Percentiles rank a stretch among this genome's conserved stretches.
These are phyloP conservation scores for Colletotrichum filicis DNA, from an alignment of 2,329 filamentous ascomycete genomes.

Conservation along the genomic window DNA sequence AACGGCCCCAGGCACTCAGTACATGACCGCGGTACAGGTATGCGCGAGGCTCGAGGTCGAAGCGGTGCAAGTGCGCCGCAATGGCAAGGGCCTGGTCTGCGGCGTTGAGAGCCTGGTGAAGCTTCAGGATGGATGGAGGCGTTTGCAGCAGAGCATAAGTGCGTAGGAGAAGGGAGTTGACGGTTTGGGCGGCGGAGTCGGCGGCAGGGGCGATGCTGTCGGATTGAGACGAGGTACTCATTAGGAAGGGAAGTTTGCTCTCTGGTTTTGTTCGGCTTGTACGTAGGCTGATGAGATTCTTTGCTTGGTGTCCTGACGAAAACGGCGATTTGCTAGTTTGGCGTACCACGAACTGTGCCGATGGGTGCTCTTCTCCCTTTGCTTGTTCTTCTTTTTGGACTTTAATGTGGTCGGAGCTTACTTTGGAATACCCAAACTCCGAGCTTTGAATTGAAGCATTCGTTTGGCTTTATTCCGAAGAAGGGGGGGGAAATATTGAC, in stretches of 20 bases:
- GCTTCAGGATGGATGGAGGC: conserved; percentile 13
- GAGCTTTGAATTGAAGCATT: neutral
- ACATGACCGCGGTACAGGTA: conserved; percentile 40
- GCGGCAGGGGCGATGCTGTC: conserved; percentile 29
- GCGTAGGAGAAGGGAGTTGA: conserved; percentile 34
- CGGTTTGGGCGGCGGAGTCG: conserved; percentile 30
- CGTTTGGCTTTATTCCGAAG: neutral
- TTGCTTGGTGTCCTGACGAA: neutral
- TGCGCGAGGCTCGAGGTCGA: conserved; percentile 37
- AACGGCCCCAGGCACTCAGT: conserved; percentile 37
- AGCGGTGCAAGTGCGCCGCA: conserved; percentile 29
- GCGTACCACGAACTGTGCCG: neutral
- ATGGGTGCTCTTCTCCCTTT: neutral
- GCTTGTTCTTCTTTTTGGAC: neutral
- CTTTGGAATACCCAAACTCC: neutral
- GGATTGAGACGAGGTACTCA: conserved; percentile 27
- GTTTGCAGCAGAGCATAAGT: conserved; percentile 29
- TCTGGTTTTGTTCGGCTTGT: conserved; percentile 8
- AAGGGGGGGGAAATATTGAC: neutral
- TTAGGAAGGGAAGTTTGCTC: conserved; percentile 6
- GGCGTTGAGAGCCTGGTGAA: conserved; percentile 33
- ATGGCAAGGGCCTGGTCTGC: conserved; percentile 36
- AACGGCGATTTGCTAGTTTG: conserved; percentile 1
- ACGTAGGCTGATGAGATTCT: no score
- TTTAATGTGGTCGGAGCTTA: neutral